A percentile compares a stretch with the other conserved stretches of the same genome.
These are phyloP conservation scores for Fraxinus latifolia DNA, from an alignment of 305 asterid species.

Conservation along the genomic window DNA sequence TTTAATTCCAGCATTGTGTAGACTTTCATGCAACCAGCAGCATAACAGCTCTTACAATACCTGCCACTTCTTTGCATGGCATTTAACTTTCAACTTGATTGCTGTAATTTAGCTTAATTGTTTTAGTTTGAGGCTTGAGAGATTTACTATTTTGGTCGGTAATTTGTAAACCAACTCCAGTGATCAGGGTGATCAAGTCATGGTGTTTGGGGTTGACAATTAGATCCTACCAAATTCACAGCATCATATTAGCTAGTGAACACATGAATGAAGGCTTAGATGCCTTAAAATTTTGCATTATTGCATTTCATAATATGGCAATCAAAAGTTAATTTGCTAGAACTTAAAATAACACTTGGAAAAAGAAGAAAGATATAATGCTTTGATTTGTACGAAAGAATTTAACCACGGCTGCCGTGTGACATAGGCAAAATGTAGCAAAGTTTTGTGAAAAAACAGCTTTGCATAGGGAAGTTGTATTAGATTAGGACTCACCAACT, in stretches of 20 bases:
- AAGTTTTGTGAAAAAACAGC: not conserved
- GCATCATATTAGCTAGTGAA: not conserved
- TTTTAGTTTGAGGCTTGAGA: not conserved
- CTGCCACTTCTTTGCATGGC: not conserved
- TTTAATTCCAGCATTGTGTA: not conserved
- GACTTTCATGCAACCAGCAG: not conserved
- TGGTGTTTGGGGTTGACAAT: not conserved
- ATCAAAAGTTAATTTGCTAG: not conserved
- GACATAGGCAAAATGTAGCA: not conserved
- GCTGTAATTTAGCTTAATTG: not conserved
- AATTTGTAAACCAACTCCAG: not conserved
- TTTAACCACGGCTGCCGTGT: not conserved
- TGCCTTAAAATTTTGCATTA: not conserved
- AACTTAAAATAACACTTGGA: not conserved
- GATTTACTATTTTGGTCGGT: not conserved
- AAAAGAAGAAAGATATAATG: not conserved
- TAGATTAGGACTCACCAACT: slow-evolving; percentile 57
- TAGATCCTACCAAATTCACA: not conserved
- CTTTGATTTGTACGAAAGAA: not conserved
- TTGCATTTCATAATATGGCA: not conserved
- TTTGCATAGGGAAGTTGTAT: not conserved
- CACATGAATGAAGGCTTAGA: not conserved
- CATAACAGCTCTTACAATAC: not conserved
- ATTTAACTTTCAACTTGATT: not conserved
- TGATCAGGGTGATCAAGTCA: not conserved